Percentiles rank a stretch among this genome's conserved stretches.
phyloP scores from a whole-genome alignment of 345 rosid species.

The sweet orange (Citrus sinensis) region DVS_A1.0 CM039161.1:857501-858000 shows the following conservation, averaged over 20 bases:
- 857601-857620: background rate
- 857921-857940: constrained; percentile 19
- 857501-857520: constrained; percentile 22
- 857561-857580: constrained; percentile 19
- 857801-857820: too few species aligned
- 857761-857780: background rate
- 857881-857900: constrained; percentile 3
- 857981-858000: background rate
- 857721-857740: background rate
- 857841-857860: too few species aligned
- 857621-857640: background rate
- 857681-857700: background rate
- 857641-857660: background rate
- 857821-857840: too few species aligned
- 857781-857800: too few species aligned
- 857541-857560: constrained; percentile 21
- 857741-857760: too few species aligned
- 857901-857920: constrained; percentile 4
- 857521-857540: constrained; percentile 34
- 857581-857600: background rate
- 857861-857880: background rate
- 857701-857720: too few species aligned
- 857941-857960: constrained; percentile 23
- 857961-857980: background rate
- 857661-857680: background rate